Conservation (phyloP, 345 rosid genomes). For the Chamaenerion angustifolium region DNA sequence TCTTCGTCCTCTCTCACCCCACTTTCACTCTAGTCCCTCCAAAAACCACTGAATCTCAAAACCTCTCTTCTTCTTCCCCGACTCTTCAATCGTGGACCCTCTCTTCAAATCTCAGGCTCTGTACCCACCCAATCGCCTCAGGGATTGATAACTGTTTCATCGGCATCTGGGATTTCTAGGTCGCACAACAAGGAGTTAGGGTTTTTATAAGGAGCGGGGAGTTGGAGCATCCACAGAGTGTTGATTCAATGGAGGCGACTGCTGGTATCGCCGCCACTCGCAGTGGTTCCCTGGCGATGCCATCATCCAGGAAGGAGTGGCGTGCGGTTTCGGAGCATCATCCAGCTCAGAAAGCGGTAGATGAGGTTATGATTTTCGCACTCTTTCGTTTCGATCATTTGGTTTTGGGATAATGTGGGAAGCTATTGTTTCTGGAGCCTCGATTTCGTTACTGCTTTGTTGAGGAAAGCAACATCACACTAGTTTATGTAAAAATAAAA, state of each 20-base stretch:
- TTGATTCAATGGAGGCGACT: constrained; percentile 4
- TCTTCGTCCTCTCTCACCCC: no score
- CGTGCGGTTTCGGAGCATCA: constrained; percentile 73
- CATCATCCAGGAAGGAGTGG: constrained; percentile 75
- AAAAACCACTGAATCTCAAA: background rate
- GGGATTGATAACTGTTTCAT: no score
- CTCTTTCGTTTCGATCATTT: background rate
- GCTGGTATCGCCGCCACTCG: constrained; percentile 32
- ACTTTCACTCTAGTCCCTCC: no score
- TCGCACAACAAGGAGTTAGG: background rate
- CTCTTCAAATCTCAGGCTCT: background rate
- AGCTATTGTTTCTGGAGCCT: background rate
- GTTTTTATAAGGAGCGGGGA: constrained; percentile 1
- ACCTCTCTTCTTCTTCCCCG: constrained; percentile 1
- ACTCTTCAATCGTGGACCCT: background rate
- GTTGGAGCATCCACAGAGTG: constrained; percentile 1
- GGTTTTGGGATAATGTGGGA: constrained; percentile 1
- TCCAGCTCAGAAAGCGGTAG: constrained; percentile 34
- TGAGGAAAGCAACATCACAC: no score
- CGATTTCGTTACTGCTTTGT: no score
- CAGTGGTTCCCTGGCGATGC: constrained; percentile 53
- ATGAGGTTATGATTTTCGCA: constrained; percentile 25
- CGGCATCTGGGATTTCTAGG: background rate
- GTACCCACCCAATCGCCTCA: background rate
- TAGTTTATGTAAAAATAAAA: no score